These are phyloP conservation scores for Macrolepiota fuliginosa DNA, from an alignment of 768 basidiomycete species.

Conservation along the genomic window DNA sequence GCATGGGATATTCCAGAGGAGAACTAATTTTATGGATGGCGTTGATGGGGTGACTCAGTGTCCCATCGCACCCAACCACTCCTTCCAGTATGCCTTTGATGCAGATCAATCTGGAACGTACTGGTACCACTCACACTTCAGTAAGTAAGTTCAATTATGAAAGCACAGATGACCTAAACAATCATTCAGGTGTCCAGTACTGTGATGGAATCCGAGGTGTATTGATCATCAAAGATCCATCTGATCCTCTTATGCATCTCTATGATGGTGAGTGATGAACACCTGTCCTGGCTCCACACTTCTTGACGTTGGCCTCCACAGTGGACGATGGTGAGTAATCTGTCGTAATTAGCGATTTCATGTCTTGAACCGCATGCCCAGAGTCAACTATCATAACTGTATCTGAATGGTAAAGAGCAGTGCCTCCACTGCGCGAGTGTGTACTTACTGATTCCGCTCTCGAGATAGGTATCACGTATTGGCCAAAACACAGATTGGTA, in stretches of 20 bases:
- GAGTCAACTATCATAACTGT: slow-evolving; percentile 38
- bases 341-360: slow-evolving; percentile 15
- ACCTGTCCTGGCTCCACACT: background rate
- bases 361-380: slow-evolving; percentile 25
- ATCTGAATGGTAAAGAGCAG: slow-evolving; percentile 30
- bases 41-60: slow-evolving; percentile 37
- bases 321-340: slow-evolving; percentile 33
- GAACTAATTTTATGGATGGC: slow-evolving; percentile 39
- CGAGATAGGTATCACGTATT: slow-evolving; percentile 21
- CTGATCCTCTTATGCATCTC: slow-evolving; percentile 21
- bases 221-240: slow-evolving; percentile 29
- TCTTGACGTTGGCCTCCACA: slow-evolving; percentile 10
- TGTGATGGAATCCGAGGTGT: slow-evolving; percentile 46
- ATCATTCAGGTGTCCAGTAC: slow-evolving; percentile 32
- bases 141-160: background rate
- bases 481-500: slow-evolving; percentile 17
- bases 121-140: slow-evolving; percentile 33
- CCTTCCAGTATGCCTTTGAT: slow-evolving; percentile 37
- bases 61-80: slow-evolving; percentile 36
- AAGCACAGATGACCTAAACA: background rate
- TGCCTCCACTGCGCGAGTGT: background rate
- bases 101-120: slow-evolving; percentile 38
- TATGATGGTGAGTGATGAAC: slow-evolving; percentile 15
- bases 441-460: background rate
- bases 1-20: slow-evolving; percentile 38